A percentile compares a stretch with the other conserved stretches of the same genome.
Evolutionary conservation across 2,329 filamentous ascomycete species (phyloP).

Genomic region (Diaporthe batatas): DNA sequence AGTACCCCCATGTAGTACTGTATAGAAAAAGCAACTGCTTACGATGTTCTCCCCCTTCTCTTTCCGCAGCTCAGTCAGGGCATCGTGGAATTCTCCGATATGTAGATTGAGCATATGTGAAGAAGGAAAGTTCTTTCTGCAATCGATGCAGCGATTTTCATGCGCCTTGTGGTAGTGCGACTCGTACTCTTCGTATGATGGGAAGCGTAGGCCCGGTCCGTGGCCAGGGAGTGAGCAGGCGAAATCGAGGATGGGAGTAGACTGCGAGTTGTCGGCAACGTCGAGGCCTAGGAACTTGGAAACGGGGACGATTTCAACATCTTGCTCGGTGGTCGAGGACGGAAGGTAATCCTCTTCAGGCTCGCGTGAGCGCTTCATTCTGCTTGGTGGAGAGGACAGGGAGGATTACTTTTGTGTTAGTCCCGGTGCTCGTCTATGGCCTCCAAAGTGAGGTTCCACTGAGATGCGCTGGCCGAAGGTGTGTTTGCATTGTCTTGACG

Average conservation of each 20-base stretch:
- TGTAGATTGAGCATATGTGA: conserved; percentile 84
- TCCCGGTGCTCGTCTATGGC: not conserved
- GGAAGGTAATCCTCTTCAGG: conserved; percentile 59
- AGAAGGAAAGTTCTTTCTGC: conserved; percentile 89
- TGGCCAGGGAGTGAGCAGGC: conserved; percentile 87
- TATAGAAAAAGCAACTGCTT: conserved; percentile 51
- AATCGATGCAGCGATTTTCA: conserved; percentile 86
- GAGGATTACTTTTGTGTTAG: conserved; percentile 20
- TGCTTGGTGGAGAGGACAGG: conserved; percentile 38
- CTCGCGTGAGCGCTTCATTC: conserved; percentile 75
- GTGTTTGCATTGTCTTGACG: not conserved
- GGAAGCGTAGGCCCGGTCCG: conserved; percentile 76
- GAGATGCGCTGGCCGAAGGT: not conserved
- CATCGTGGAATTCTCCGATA: conserved; percentile 92
- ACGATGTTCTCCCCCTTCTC: conserved; percentile 90
- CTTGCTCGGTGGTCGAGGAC: conserved; percentile 41
- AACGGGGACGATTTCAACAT: conserved; percentile 48
- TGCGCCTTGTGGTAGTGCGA: conserved; percentile 86
- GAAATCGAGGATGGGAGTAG: conserved; percentile 67
- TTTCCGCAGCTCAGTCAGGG: conserved; percentile 77
- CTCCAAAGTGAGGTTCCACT: not conserved
- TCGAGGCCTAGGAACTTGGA: conserved; percentile 75
- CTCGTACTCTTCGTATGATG: conserved; percentile 85
- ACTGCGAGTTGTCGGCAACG: conserved; percentile 49
- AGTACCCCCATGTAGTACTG: conserved; percentile 15